Evolutionary conservation across 2,329 filamentous ascomycete genomes (phyloP).

Genomic region (Penicillium brevicompactum): DNA sequence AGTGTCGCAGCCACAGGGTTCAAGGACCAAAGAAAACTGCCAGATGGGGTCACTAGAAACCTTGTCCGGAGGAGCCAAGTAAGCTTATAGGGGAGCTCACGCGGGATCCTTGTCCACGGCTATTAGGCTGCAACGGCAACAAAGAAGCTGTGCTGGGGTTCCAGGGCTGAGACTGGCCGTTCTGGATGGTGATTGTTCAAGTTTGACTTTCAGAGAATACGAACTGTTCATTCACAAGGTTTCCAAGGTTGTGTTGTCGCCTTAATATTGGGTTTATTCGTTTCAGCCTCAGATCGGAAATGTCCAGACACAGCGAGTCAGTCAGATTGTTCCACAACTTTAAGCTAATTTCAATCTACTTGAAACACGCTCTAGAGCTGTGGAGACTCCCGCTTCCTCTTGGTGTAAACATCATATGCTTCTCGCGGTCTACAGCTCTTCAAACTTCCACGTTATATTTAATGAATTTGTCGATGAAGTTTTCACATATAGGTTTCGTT

Average conservation of each 20-base stretch:
- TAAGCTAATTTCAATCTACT: background rate
- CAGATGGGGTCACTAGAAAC: background rate
- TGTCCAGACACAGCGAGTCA: background rate
- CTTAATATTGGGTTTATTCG: background rate
- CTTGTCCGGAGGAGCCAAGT: background rate
- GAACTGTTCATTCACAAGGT: too few relatives aligned
- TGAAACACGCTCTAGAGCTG: background rate
- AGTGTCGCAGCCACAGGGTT: conserved; percentile 2
- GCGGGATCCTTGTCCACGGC: background rate
- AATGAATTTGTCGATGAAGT: too few relatives aligned
- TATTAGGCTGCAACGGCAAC: background rate
- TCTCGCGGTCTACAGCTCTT: background rate
- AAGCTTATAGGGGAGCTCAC: background rate
- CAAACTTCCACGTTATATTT: too few relatives aligned
- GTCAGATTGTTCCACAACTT: background rate
- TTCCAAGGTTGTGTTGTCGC: too few relatives aligned
- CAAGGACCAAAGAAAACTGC: background rate
- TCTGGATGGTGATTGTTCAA: background rate
- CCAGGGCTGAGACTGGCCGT: background rate
- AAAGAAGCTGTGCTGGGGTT: background rate
- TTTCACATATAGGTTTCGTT: too few relatives aligned
- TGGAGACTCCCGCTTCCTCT: background rate
- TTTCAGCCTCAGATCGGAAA: background rate
- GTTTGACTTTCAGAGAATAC: too few relatives aligned
- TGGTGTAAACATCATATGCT: background rate